Percentiles rank a stretch among this genome's conserved stretches.
These are phyloP conservation scores for Fusarium fujikuroi DNA, from an alignment of 2,329 filamentous ascomycete species.

Conservation along the genomic window DNA sequence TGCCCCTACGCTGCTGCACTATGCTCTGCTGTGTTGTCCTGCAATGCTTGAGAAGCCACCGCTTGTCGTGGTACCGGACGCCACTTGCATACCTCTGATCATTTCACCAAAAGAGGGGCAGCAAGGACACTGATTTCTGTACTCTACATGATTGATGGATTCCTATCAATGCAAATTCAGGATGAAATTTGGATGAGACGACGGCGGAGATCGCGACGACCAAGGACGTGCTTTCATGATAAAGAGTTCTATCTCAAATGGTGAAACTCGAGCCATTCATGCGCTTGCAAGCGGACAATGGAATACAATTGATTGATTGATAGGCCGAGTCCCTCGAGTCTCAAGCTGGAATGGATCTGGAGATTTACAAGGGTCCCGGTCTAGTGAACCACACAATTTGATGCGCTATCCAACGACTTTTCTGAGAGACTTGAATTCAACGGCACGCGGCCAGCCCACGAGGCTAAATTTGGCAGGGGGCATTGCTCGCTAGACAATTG, in stretches of 20 bases:
- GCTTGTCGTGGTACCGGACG: constrained; percentile 34
- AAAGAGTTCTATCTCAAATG: constrained; percentile 19
- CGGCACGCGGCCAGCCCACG: constrained; percentile 45
- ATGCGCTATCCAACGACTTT: constrained; percentile 41
- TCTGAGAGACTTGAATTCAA: constrained; percentile 32
- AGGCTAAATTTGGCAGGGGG: constrained; percentile 44
- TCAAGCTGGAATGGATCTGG: constrained; percentile 30
- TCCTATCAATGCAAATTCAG: constrained; percentile 27
- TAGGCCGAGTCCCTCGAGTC: constrained; percentile 33
- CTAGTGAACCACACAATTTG: constrained; percentile 37
- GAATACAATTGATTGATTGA: constrained; percentile 36
- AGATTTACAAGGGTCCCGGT: constrained; percentile 40
- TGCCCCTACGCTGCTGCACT: constrained; percentile 22
- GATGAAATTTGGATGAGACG: constrained; percentile 37
- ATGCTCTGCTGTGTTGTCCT: constrained; percentile 38
- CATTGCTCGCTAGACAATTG: constrained; percentile 35
- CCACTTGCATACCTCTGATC: constrained; percentile 34
- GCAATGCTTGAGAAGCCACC: constrained; percentile 28
- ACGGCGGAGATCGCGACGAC: constrained; percentile 10
- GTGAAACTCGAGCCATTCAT: constrained; percentile 29
- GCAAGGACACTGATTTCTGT: constrained; percentile 2
- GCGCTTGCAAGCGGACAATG: constrained; percentile 12
- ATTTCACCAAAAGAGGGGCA: constrained; percentile 41
- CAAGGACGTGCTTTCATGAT: constrained; percentile 25
- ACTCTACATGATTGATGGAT: constrained; percentile 30